Conservation (phyloP, 148 eudicot genomes). For the Chenopodium formosanum region DNA sequence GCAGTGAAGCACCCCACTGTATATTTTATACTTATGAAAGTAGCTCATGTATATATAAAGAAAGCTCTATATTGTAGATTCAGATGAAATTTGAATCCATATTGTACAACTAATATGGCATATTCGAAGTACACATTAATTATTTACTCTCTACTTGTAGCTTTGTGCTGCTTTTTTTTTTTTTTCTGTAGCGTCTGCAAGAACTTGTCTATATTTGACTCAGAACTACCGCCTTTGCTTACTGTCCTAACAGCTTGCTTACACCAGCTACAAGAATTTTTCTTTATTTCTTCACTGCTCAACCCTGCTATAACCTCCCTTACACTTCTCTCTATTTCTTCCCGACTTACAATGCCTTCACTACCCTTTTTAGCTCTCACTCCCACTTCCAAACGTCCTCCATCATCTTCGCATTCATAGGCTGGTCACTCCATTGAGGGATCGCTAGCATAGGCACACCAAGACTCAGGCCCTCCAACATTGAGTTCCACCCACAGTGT, state of each 20-base stretch:
- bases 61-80: background rate
- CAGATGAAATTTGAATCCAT: background rate
- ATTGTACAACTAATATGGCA: background rate
- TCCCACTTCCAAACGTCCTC: slow-evolving; percentile 36
- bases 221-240: slow-evolving; percentile 31
- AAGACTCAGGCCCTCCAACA: slow-evolving; percentile 26
- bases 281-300: slow-evolving; percentile 14
- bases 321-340: slow-evolving; percentile 22
- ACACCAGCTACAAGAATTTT: slow-evolving; percentile 22
- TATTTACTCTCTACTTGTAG: background rate
- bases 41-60: slow-evolving; percentile 12
- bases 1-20: slow-evolving; percentile 7
- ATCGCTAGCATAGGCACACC: slow-evolving; percentile 38
- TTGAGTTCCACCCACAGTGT: slow-evolving; percentile 38
- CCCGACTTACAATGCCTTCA: slow-evolving; percentile 25
- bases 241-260: slow-evolving; percentile 22
- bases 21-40: background rate
- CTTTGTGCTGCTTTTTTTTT: slow-evolving; percentile 4
- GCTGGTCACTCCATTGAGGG: slow-evolving; percentile 37
- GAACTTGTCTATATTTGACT: slow-evolving; percentile 20
- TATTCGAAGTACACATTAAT: background rate
- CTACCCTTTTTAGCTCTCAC: slow-evolving; percentile 21
- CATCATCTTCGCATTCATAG: slow-evolving; percentile 32
- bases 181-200: slow-evolving; percentile 19
- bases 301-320: slow-evolving; percentile 24